Base-by-base conservation (phyloP, 495 filamentous ascomycete species). In the Tuber magnatum region DNA sequence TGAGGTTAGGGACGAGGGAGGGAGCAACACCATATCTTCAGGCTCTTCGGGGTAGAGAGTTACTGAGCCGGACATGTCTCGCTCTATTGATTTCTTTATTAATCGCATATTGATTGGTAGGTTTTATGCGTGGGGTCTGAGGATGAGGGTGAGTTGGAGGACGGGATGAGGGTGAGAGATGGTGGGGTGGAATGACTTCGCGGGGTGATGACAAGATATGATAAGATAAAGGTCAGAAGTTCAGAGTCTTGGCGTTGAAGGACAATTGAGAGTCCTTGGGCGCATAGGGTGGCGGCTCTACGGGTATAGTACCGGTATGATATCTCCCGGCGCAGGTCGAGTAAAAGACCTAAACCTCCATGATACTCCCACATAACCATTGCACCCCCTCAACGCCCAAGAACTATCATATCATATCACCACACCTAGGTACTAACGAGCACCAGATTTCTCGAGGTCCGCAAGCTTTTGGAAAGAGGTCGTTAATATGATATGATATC, bases 31-130 rank as follows among this genome's bases (percentile, higher is more conserved):
- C 94, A 99, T 97, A 83, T 99, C 95, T 85, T 98, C 95, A 43
- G 94, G 93, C 80, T 97, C 95, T 82, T 93, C 90, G 3, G 95
- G 94, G 70, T 92, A 88, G 70, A 99, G 86, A 41, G 91, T 93
- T 78, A 97, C 89, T 73, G 85, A 89, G 18, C 92, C 93, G 18
- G 74, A 71, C 70, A 79, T 78, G 46, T 82, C 80, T 8, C 77
- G 74, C 68, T 81, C 80, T 68, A 81, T 71, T 20, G 78, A 76
- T 46, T 69, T 73, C 65, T 68, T 79, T 43, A 79, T 72, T 68
- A 79, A 68, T 24, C 70, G 74, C 77, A 79, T 79, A 70, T 42
- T 72, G 56, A 10, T 65, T 35, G 56, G 56, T 65, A 18, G 56
- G 32, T 65, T 18, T 65, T 20, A 10, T 35, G 51, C 12, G 4